Base-by-base conservation (phyloP, 768 basidiomycete species). In the Lactifluus pinguis region DNA sequence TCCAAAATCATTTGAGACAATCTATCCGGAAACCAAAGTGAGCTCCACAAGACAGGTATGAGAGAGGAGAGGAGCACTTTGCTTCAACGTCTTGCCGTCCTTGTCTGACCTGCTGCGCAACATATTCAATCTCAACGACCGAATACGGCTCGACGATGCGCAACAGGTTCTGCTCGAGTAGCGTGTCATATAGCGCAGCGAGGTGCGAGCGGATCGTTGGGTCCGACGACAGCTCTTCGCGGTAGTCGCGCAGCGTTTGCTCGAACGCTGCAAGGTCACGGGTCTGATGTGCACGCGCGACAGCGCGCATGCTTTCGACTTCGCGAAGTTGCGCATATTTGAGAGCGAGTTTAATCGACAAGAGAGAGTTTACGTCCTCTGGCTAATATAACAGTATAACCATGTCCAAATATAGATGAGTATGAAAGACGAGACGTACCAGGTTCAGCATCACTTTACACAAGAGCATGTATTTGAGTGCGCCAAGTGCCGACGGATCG, bases 371-470 rank as follows among this genome's bases (percentile, higher is more conserved):
- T 2, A 98, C 92, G 68, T 99, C 97, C 71, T 98, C 95, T 0
- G 95, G 87, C 94, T 98, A 58, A 58, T 49, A 47, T 21, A 41
- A 14, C n/a, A 29, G 15, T 53, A 30, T 2, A 34, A 44, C 39
- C 32, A 59, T 36, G 25, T 36, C 34, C 34, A 6, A 36, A 32
- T 63, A 9, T 51, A 42, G 29, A 47, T 15, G 10, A 15, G 17
- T 25, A n/a, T 39, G 49, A 45, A 36, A 15, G 36, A 5, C 13
- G 11, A 50, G 10, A 78, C 86, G 65, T 61, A 95, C 95, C 70
- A 95, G 72, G 69, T 93, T 93, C 64, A 98, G 78, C 95, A 99
- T 99, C 70, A 99, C 87, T 72, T 99, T 98, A 74, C 97, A 99
- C 49, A 98, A 73, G 15, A 98, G 79, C 95, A 98, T 97, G 73